Evolutionary conservation across 2,329 filamentous ascomycete species (phyloP).

Genomic region (Neoascochyta sp.): DNA sequence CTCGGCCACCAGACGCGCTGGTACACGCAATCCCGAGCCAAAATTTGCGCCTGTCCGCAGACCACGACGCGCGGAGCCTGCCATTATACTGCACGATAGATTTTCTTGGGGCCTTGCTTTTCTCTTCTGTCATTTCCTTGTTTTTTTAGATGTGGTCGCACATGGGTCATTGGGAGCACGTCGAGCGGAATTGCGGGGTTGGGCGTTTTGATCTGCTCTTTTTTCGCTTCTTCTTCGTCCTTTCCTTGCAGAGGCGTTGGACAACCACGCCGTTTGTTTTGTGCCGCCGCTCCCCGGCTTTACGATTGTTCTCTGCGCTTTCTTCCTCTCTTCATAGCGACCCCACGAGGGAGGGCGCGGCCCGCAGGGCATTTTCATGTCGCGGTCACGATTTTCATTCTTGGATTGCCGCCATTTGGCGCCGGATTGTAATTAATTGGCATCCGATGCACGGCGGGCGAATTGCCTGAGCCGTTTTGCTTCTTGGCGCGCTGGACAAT

Average conservation of each 20-base stretch:
- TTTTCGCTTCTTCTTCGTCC: too few species aligned
- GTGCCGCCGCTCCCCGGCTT: constrained; percentile 19
- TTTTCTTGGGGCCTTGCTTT: constrained; percentile 22
- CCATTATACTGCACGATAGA: constrained; percentile 41
- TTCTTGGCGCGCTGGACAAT: constrained; percentile 23
- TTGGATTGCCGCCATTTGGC: constrained; percentile 24
- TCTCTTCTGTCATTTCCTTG: constrained; percentile 21
- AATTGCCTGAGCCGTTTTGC: constrained; percentile 21
- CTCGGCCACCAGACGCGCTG: too few species aligned
- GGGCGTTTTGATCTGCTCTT: constrained; percentile 35
- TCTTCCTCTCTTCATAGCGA: too few species aligned
- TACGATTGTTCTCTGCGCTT: constrained; percentile 20
- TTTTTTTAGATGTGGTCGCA: constrained; percentile 34
- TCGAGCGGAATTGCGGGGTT: constrained; percentile 33
- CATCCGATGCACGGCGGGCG: constrained; percentile 32
- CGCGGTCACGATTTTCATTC: constrained; percentile 25
- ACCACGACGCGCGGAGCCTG: too few species aligned
- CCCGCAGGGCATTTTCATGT: constrained; percentile 20
- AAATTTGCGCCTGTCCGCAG: too few species aligned
- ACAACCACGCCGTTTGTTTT: constrained; percentile 17
- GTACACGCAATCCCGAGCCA: too few species aligned
- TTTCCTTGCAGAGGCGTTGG: too few species aligned
- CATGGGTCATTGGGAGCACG: constrained; percentile 27
- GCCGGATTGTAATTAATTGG: constrained; percentile 40
- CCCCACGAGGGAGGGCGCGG: too few species aligned